Evolutionary conservation across 352 stramenopile species (phyloP), one percentile per base, ranked within the genome.

Genomic region (Pythium insidiosum): DNA sequence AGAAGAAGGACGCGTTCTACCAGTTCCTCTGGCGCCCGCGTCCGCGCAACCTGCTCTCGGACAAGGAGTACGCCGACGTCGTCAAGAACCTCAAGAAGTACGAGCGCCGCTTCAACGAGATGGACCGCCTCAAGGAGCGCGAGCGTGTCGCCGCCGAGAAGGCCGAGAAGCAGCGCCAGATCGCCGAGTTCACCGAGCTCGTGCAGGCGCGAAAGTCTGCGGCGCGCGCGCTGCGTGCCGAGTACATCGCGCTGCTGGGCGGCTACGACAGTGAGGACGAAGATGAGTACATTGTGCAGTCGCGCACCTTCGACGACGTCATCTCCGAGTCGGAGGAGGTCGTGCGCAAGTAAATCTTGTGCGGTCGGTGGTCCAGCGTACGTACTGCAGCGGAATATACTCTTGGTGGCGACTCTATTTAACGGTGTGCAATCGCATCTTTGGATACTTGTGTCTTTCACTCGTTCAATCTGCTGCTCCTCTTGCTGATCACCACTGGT

Each of bases 41-140:
- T 13, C 88, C 90, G n/a, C 85, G 93, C 56, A 95, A 79, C 35
- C 63, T 99, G 25, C 76, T 98, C 22, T 93, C 80, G 26, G 92
- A 97, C 42, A 72, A 74, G 5, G 76, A 99, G 56, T 96, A 96
- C 63, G 81, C 82, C 37, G 84, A 98, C 18, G 82, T 97, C 42
- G 81, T 99, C 33, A 97, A 97, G 63, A 97, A 98, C 63, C 73
- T 99, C 36, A 97, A 97, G 49, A 98, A 98, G 72, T 99, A 98
- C 67, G 73, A 88, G 58, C 89, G 90, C 62, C 78, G 76, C 38
- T 93, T 89, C 68, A 84, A 87, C 57, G 77, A 93, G 59, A 82
- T 88, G 62, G 81, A 93, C 54, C 75, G 78, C 12, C 53, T 89
- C 24, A 88, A 88, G 63, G 81, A 89, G 42, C 80, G 79, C 44